phyloP scores from a whole-genome alignment of 2,329 filamentous ascomycete species.

The Pseudocercospora cruenta region DNA sequence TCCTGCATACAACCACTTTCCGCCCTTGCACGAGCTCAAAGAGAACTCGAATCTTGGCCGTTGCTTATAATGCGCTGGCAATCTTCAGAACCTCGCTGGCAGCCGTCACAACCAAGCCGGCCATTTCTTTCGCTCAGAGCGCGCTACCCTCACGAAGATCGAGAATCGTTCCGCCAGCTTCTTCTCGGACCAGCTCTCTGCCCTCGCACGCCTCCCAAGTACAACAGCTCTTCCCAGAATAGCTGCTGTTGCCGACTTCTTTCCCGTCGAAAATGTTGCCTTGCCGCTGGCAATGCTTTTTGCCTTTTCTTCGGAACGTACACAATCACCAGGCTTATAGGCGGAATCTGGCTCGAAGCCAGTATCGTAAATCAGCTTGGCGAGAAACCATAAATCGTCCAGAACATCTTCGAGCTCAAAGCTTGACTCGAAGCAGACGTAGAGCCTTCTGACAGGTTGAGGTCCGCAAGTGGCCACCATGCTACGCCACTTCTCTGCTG shows the following conservation, averaged over 20 bases:
- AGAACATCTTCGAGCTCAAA: not conserved
- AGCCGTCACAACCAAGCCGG: not conserved
- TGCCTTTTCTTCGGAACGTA: not conserved
- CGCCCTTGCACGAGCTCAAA: not conserved
- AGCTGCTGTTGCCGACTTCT: not conserved
- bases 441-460: not conserved
- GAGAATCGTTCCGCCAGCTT: conserved; percentile 14
- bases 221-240: conserved; percentile 15
- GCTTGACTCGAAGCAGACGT: not conserved
- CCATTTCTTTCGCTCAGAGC: not conserved
- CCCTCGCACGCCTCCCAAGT: conserved; percentile 16
- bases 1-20: not conserved
- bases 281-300: conserved; percentile 13
- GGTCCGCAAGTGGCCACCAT: conserved; percentile 11
- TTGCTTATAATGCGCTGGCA: not conserved
- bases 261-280: too few species aligned
- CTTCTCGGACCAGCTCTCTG: conserved; percentile 16
- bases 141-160: conserved; percentile 14
- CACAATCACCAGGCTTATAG: not conserved
- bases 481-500: not conserved
- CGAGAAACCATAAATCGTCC: not conserved
- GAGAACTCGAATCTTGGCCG: not conserved
- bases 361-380: conserved; percentile 17
- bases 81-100: not conserved
- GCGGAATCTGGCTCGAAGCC: conserved; percentile 19